Base-by-base conservation (phyloP, 2,329 filamentous ascomycete species). In the Xylariaceae sp. region DNA sequence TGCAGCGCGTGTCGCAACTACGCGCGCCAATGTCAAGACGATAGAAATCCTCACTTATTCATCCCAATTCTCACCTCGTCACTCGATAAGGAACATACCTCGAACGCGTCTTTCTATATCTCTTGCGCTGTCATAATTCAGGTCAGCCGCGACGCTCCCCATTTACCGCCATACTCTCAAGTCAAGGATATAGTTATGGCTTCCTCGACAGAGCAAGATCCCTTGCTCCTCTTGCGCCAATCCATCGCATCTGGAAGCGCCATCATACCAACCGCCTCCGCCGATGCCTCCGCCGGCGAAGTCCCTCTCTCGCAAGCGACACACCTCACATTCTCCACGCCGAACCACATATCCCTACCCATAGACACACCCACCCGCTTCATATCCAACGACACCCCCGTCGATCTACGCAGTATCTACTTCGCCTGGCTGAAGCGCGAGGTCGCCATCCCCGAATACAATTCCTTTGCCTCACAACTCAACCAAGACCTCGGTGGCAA, bases 401-500 rank as follows among this genome's bases (percentile, higher is more conserved):
- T 95, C 59, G 88, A 96, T 64, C 75, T 98, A 56, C 89, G 93
- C 63, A 93, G 86, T 65, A 92, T 96, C 68, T 96, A 92, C 73
- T 95, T 97, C 64, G 90, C 90, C 45, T 98, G 90, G 89, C 76
- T 88, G 60, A 94, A 96, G 70, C 89, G 90, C 66, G 92, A 97
- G 71, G 82, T 86, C 44, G 82, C 86, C 44, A 90, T 95, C 55
- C 86, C 88, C 10, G 89, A 95, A 58, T 97, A 97, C 76, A 93
- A 96, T 67, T 81, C 86, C 21, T 85, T 86, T 0, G 87, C 88
- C 12, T 83, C 86, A 58, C 77, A 83, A 55, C 76, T 97, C 45
- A 95, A 95, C 64, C 83, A 88, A 40, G 83, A 89, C 61, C 74
- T 96, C 10, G 74, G 72, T 1, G 81, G 79, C 16, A 73, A 74